These are phyloP conservation scores for Aureobasidium sp. DNA, from an alignment of 2,329 filamentous ascomycete species.

Conservation along the genomic window DNA sequence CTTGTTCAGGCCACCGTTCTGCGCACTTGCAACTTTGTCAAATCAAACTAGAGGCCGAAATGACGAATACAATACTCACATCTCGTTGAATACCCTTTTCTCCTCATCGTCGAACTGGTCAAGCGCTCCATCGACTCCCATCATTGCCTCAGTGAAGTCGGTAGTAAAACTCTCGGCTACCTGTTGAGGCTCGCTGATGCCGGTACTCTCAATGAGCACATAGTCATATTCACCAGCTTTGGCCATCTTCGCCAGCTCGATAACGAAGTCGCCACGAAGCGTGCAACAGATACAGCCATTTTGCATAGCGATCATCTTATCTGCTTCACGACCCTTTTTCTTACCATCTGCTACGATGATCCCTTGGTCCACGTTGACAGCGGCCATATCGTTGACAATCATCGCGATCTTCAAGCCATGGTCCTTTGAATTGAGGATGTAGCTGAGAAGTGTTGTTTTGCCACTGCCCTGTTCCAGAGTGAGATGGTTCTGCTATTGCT, in stretches of 20 bases:
- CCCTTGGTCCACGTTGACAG: slow-evolving; percentile 36
- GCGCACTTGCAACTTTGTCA: slow-evolving; percentile 39
- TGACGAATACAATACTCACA: slow-evolving; percentile 41
- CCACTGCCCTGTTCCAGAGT: slow-evolving; percentile 63
- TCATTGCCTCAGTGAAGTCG: slow-evolving; percentile 47
- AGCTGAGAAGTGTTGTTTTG: slow-evolving; percentile 75
- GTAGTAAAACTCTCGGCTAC: slow-evolving; percentile 78
- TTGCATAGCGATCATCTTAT: slow-evolving; percentile 37
- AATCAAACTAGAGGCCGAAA: neutral
- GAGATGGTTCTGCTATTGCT: neutral
- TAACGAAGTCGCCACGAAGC: slow-evolving; percentile 73
- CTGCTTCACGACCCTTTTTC: slow-evolving; percentile 34
- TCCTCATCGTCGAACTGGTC: slow-evolving; percentile 47
- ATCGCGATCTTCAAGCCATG: slow-evolving; percentile 76
- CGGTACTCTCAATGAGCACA: slow-evolving; percentile 75
- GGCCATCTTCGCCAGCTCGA: slow-evolving; percentile 72
- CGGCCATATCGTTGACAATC: slow-evolving; percentile 75
- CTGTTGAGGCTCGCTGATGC: slow-evolving; percentile 78
- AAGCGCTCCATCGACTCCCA: slow-evolving; percentile 31
- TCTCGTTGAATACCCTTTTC: slow-evolving; percentile 49
- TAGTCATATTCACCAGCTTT: slow-evolving; percentile 73
- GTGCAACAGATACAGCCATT: slow-evolving; percentile 80
- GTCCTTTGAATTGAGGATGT: slow-evolving; percentile 69
- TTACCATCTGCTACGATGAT: slow-evolving; percentile 29
- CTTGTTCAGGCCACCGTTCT: slow-evolving; percentile 70